Conservation (phyloP, 2,329 filamentous ascomycete genomes). For the Trichoderma breve region DNA sequence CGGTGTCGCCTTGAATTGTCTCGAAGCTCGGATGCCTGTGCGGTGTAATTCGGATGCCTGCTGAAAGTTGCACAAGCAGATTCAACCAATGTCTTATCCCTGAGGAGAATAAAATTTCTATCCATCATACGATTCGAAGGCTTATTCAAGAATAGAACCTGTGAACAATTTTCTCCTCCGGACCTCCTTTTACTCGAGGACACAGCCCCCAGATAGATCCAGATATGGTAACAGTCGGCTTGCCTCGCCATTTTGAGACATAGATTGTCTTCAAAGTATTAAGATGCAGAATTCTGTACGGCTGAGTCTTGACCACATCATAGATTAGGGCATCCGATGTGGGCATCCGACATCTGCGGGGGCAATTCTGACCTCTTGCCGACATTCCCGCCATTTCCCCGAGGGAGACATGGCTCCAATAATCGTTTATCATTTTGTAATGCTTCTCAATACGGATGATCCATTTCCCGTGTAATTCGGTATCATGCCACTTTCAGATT, state of each 20-base stretch:
- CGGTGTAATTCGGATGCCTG: background rate
- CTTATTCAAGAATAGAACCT: background rate
- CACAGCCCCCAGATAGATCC: background rate
- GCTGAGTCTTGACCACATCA: background rate
- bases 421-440: background rate
- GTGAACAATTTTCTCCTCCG: background rate
- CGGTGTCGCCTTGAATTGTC: slow-evolving; percentile 12
- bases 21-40: background rate
- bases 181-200: background rate
- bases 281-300: too few relatives aligned
- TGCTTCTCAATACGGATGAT: background rate
- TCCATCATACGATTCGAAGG: background rate
- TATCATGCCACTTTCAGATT: background rate
- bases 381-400: background rate
- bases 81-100: too few relatives aligned
- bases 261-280: background rate
- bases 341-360: background rate
- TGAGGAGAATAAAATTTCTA: background rate
- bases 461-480: background rate
- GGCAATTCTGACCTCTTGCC: background rate
- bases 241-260: background rate
- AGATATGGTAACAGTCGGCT: background rate
- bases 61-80: background rate
- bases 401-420: background rate
- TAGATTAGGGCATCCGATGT: background rate